Evolutionary conservation across 78 protist species (phyloP).

Genomic region (Dictyostelium intermedium): DNA sequence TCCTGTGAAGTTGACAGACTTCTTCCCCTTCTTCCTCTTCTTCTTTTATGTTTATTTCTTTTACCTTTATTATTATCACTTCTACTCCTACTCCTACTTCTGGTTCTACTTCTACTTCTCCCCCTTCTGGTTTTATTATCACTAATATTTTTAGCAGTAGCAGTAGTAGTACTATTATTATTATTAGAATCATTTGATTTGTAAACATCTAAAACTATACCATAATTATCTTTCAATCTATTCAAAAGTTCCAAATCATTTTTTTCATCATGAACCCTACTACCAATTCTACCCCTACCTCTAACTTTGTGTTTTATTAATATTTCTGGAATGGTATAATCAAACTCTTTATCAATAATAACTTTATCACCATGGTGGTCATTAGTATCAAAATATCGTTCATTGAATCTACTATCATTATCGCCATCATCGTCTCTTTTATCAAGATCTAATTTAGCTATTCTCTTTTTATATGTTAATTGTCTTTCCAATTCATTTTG

Average conservation of each 20-base stretch:
- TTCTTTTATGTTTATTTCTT: not conserved
- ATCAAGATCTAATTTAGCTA: not conserved
- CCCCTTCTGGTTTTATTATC: not conserved
- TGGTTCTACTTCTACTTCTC: not conserved
- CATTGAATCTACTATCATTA: not conserved
- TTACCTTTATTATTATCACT: not conserved
- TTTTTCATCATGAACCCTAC: slow-evolving; percentile 66
- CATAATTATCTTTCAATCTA: slow-evolving; percentile 29
- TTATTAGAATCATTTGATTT: not conserved
- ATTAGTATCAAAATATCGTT: not conserved
- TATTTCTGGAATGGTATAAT: slow-evolving; percentile 56
- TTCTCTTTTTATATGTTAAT: not conserved
- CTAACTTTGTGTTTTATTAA: slow-evolving; percentile 38
- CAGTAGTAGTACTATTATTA: not conserved
- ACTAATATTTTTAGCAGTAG: not conserved
- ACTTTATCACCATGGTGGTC: not conserved
- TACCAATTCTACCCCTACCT: slow-evolving; percentile 74
- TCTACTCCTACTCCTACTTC: not conserved
- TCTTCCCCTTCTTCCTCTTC: not conserved
- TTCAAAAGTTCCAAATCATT: slow-evolving; percentile 43
- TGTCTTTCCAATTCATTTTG: not conserved
- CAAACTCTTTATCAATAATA: slow-evolving; percentile 37
- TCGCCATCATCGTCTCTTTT: not conserved
- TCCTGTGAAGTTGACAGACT: not conserved
- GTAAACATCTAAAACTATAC: slow-evolving; percentile 41